phyloP scores from a whole-genome alignment of 2,329 filamentous ascomycete genomes.

The Neofusicoccum laricinum region DNA sequence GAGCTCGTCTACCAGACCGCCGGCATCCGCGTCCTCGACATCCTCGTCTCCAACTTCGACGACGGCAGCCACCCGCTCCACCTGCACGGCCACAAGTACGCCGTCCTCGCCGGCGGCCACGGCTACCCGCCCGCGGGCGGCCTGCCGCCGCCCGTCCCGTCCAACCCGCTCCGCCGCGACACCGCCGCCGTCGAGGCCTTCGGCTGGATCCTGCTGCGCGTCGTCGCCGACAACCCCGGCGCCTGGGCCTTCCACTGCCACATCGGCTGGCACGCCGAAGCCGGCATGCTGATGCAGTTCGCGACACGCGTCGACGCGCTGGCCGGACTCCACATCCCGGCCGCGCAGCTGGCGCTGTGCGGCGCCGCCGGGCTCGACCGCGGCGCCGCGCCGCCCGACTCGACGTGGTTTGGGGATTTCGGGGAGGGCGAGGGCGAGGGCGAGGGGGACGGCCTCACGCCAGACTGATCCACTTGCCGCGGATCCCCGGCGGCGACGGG shows the following conservation, averaged over 20 bases:
- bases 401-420: constrained; percentile 41
- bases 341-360: constrained; percentile 48
- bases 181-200: constrained; percentile 63
- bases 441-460: not conserved
- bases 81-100: constrained; percentile 62
- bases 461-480: constrained; percentile 10
- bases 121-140: constrained; percentile 23
- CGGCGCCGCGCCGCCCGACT: constrained; percentile 51
- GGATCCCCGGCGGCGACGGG: no score
- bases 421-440: not conserved
- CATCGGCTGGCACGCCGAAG: constrained; percentile 59
- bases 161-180: constrained; percentile 60
- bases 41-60: constrained; percentile 34
- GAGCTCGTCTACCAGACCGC: constrained; percentile 38
- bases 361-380: constrained; percentile 45
- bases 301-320: constrained; percentile 49
- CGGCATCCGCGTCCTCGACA: constrained; percentile 35
- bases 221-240: constrained; percentile 63
- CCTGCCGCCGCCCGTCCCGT: constrained; percentile 27
- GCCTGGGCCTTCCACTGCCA: constrained; percentile 68
- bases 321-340: constrained; percentile 42
- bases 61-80: constrained; percentile 48
- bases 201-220: constrained; percentile 63
- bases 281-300: constrained; percentile 54
- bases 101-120: constrained; percentile 50